Percentiles rank a stretch among this genome's conserved stretches.
Conservation (phyloP, 805 yeast genomes). For the Danielozyma ontarioensis region DNA sequence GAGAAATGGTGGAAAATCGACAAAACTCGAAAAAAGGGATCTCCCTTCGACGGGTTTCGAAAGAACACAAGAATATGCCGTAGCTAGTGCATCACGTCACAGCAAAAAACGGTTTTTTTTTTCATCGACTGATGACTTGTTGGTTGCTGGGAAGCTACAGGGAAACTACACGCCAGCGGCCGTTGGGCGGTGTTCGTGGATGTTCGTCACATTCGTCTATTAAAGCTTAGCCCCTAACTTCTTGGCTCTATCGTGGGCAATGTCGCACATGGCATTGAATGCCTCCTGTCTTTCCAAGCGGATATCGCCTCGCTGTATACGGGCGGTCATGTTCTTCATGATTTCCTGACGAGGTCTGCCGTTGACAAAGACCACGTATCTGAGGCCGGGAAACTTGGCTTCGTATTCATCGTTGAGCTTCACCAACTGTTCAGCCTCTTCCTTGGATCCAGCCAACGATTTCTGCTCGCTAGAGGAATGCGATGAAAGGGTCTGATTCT, state of each 20-base stretch:
- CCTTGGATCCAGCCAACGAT: constrained; percentile 46
- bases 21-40: too few relatives aligned
- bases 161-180: too few relatives aligned
- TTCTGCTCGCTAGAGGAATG: constrained; percentile 73
- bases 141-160: too few relatives aligned
- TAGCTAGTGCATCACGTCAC: too few relatives aligned
- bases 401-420: constrained; percentile 62
- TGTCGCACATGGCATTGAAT: constrained; percentile 86
- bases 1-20: too few relatives aligned
- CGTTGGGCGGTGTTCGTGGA: too few relatives aligned
- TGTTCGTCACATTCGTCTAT: too few relatives aligned
- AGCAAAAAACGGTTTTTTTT: too few relatives aligned
- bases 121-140: too few relatives aligned
- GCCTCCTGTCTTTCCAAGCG: constrained; percentile 59
- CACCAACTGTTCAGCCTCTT: constrained; percentile 46
- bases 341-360: constrained; percentile 67
- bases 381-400: constrained; percentile 53
- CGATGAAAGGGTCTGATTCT: constrained; percentile 41
- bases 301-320: constrained; percentile 52
- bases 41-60: too few relatives aligned
- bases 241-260: constrained; percentile 72
- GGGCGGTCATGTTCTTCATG: constrained; percentile 29
- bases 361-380: constrained; percentile 86
- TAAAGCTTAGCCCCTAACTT: constrained; percentile 41
- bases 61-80: too few relatives aligned